Conservation (phyloP, 805 yeast genomes). For the Candida sakaeoensis region DNA sequence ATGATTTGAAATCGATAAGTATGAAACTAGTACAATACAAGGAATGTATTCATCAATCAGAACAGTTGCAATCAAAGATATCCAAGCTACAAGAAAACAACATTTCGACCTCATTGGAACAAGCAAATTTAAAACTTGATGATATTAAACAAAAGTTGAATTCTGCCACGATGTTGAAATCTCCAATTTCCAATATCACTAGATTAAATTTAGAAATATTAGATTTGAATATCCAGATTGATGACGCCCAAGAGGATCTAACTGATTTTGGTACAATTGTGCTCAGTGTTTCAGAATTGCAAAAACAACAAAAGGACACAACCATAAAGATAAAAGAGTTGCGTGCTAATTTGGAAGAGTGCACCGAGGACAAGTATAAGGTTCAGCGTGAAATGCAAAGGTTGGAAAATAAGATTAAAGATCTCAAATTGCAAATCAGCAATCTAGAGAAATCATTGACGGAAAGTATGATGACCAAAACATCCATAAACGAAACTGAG, state of each 20-base stretch:
- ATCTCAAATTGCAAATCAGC: conserved; percentile 48
- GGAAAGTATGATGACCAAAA: conserved; percentile 42
- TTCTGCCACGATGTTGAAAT: conserved; percentile 13
- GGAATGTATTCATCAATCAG: conserved; percentile 16
- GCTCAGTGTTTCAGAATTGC: conserved; percentile 44
- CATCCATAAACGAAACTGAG: conserved; percentile 33
- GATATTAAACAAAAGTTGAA: conserved; percentile 13
- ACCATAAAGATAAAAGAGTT: conserved; percentile 35
- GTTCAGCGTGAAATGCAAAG: conserved; percentile 40
- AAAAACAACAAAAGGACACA: conserved; percentile 36
- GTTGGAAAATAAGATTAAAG: conserved; percentile 50
- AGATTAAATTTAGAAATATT: conserved; percentile 30
- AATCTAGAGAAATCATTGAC: conserved; percentile 48
- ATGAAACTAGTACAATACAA: conserved; percentile 25
- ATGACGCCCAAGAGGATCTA: conserved; percentile 29
- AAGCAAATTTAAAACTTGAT: conserved; percentile 10
- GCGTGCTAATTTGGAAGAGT: conserved; percentile 30
- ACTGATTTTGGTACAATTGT: conserved; percentile 33
- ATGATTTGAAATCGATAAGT: conserved; percentile 26
- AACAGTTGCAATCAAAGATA: conserved; percentile 6
- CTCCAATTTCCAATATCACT: conserved; percentile 29
- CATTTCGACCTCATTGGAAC: conserved; percentile 4
- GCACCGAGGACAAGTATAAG: conserved; percentile 41
- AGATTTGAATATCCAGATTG: conserved; percentile 22
- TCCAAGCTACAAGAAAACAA: conserved; percentile 2